These are phyloP conservation scores for Saksenaea oblongispora DNA, from an alignment of 371 early-diverging fungal genomes.

Conservation along the genomic window DNA sequence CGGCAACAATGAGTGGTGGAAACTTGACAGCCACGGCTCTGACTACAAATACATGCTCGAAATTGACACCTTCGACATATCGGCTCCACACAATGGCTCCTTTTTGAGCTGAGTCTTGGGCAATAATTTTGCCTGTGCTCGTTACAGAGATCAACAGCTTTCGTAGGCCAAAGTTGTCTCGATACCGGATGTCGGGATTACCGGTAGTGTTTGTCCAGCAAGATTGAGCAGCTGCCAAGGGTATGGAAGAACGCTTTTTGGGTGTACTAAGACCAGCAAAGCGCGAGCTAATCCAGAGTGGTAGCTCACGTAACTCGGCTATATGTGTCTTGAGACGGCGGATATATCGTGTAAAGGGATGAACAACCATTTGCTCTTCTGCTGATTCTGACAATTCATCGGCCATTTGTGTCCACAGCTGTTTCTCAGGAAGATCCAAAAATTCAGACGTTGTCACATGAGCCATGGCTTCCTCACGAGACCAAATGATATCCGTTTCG, in stretches of 20 bases:
- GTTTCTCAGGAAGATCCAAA: constrained; percentile 80
- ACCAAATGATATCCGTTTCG: constrained; percentile 61
- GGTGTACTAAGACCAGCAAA: constrained; percentile 11
- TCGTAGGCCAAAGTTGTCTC: constrained; percentile 85
- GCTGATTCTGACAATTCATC: constrained; percentile 68
- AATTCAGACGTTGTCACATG: constrained; percentile 70
- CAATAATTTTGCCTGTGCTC: constrained; percentile 77
- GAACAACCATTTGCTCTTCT: constrained; percentile 37
- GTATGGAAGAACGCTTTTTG: constrained; percentile 18
- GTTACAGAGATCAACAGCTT: constrained; percentile 83
- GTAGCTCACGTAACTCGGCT: constrained; percentile 44
- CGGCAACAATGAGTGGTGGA: constrained; percentile 75
- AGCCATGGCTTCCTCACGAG: constrained; percentile 84
- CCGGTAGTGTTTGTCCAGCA: constrained; percentile 25
- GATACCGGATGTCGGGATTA: constrained; percentile 38
- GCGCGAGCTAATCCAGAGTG: constrained; percentile 28
- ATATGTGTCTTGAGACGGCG: constrained; percentile 64
- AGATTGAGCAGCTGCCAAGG: constrained; percentile 29
- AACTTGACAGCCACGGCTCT: constrained; percentile 67
- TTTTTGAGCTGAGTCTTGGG: constrained; percentile 73
- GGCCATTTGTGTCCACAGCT: constrained; percentile 72
- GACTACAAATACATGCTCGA: constrained; percentile 60
- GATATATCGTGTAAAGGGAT: constrained; percentile 65
- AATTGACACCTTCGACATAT: constrained; percentile 39
- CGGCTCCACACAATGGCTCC: constrained; percentile 81